Conservation (phyloP, 257 asterid species). For the Cordia subcordata region DNA sequence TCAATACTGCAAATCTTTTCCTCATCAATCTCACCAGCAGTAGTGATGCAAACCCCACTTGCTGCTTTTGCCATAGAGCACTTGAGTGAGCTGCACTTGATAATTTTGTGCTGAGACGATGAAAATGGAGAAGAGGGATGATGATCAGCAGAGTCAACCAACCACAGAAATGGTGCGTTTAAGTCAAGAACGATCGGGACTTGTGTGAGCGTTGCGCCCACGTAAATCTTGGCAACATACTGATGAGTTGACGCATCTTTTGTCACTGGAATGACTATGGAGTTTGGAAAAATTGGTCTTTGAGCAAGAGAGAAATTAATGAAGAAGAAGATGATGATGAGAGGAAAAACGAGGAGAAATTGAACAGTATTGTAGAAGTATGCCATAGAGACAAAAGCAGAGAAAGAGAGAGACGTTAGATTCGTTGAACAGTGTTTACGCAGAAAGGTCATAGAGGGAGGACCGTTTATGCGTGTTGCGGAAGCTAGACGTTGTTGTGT, state of each 20-base stretch:
- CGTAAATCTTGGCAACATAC: conserved; percentile 42
- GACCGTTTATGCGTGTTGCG: background rate
- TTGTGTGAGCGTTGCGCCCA: conserved; percentile 32
- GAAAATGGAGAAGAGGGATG: conserved; percentile 4
- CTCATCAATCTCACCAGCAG: background rate
- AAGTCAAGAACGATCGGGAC: conserved; percentile 53
- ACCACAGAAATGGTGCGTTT: conserved; percentile 52
- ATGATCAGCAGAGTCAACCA: conserved; percentile 21
- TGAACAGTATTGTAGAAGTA: background rate
- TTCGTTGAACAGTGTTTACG: too few relatives aligned
- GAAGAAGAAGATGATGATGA: conserved; percentile 23
- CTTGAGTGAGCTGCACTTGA: conserved; percentile 43
- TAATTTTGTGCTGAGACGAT: conserved; percentile 28
- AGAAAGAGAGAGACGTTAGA: too few relatives aligned
- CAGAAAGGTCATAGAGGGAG: too few relatives aligned
- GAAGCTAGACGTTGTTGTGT: conserved; percentile 6
- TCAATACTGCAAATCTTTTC: conserved; percentile 41
- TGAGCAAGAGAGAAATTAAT: conserved; percentile 25
- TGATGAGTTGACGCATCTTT: conserved; percentile 60
- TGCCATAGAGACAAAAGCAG: conserved; percentile 10
- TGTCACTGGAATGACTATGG: conserved; percentile 41
- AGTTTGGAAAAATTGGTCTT: conserved; percentile 55
- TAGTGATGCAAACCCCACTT: conserved; percentile 23
- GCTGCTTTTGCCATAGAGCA: conserved; percentile 62
- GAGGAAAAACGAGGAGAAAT: conserved; percentile 16